phyloP scores from a whole-genome alignment of 176 grass and related monocot species.

The Dendrocalamus sinicus region DNA sequence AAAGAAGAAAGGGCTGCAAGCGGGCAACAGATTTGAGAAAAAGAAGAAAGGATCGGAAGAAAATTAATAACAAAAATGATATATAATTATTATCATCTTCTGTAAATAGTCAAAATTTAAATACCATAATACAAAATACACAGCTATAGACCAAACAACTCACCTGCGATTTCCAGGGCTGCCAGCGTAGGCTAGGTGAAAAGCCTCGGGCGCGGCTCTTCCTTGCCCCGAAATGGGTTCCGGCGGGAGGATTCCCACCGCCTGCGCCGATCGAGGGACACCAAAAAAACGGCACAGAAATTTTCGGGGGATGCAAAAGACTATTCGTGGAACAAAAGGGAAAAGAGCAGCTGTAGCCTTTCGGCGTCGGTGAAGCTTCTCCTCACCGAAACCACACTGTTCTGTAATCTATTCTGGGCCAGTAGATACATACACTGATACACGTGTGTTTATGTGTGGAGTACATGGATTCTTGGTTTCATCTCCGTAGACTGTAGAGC shows the following conservation, averaged over 20 bases:
- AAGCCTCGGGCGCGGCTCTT: neutral
- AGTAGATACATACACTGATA: neutral
- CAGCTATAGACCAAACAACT: too few species aligned
- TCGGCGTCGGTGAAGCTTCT: slow-evolving; percentile 41
- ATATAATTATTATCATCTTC: too few species aligned
- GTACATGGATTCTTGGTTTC: neutral
- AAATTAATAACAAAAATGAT: too few species aligned
- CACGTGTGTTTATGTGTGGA: neutral
- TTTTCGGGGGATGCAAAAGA: neutral
- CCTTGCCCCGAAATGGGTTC: slow-evolving; percentile 22
- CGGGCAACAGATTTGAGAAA: too few species aligned
- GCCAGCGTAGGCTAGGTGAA: neutral
- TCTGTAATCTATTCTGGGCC: slow-evolving; percentile 1
- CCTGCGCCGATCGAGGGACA: neutral
- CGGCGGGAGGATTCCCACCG: neutral
- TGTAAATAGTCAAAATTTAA: too few species aligned
- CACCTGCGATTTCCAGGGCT: neutral
- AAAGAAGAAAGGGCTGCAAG: too few species aligned
- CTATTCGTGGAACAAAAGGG: neutral
- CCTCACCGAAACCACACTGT: slow-evolving; percentile 5
- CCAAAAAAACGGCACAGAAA: neutral
- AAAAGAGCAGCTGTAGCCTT: slow-evolving; percentile 36
- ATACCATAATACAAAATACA: too few species aligned
- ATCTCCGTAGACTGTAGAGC: neutral
- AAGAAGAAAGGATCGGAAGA: too few species aligned